Evolutionary conservation across 768 basidiomycete species (phyloP), one percentile per base, ranked within the genome.

Genomic region (Boletus coccyginus): DNA sequence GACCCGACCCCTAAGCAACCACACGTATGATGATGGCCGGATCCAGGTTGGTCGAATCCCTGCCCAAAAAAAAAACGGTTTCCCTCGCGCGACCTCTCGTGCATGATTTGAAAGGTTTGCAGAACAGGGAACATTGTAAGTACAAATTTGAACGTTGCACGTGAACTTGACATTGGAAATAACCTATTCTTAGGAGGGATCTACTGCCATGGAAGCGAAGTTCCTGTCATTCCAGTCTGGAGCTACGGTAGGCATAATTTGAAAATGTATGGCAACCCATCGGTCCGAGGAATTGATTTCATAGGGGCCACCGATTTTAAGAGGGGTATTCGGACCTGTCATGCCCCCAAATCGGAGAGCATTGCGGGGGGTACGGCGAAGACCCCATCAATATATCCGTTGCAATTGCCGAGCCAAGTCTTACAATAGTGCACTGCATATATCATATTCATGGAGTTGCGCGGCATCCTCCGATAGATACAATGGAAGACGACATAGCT

Each of bases 151-250:
- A 43, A 52, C 10, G 32, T 49, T 27, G 40, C 62, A 62, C 57
- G 52, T 65, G 57, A 60, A 59, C 45, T 12, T 24, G 44, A 45
- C 53, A 49, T 62, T 60, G 63, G 56, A 58, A 62, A 60, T 68
- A 29, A 5, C 19, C 56, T 56, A 57, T 53, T 66, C 56, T 53
- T 50, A 55, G 61, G 46, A 40, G 24, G 41, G 52, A 63, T 64
- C 62, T 62, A 42, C 52, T 63, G 52, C 32, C 57, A 55, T 63
- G 50, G 47, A 44, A 5, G 40, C 52, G 36, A 43, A 17, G 27
- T 27, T 27, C 27, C 35, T 64, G 50, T 56, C 58, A 61, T 24
- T 33, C 45, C 47, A 38, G 24, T 52, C 35, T 35, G 46, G 21
- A 21, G 2, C 21, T 21, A 21, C 21, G 21, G 21, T 21, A 21